Evolutionary conservation across 306 rosid genomes (phyloP).

Genomic region (Dicorynia guianensis): DNA sequence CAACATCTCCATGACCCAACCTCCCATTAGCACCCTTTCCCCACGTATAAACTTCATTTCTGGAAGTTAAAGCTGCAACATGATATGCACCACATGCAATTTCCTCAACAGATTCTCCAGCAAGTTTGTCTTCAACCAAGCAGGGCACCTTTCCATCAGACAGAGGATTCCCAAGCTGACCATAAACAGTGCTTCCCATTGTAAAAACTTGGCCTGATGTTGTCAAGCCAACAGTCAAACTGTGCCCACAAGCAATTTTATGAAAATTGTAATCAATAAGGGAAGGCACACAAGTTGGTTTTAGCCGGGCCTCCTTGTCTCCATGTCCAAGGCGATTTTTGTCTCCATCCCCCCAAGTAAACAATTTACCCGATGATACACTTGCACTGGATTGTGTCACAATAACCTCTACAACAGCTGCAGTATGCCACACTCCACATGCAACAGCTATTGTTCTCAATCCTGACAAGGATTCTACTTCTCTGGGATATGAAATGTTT

Average conservation of each 20-base stretch:
- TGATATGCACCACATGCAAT: constrained; percentile 97
- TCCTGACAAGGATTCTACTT: constrained; percentile 91
- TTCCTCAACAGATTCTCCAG: constrained; percentile 82
- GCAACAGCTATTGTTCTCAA: constrained; percentile 96
- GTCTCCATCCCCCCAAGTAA: constrained; percentile 99
- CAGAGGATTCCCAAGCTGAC: constrained; percentile 94
- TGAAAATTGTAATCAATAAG: constrained; percentile 87
- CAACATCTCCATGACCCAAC: constrained; percentile 96
- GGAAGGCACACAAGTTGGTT: constrained; percentile 89
- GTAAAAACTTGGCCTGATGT: constrained; percentile 87
- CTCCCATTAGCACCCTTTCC: constrained; percentile 99
- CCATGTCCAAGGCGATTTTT: constrained; percentile 98
- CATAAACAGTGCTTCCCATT: constrained; percentile 98
- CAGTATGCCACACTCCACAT: constrained; percentile 99
- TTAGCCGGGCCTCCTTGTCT: constrained; percentile 90
- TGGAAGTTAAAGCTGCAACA: constrained; percentile 77
- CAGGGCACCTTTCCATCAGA: constrained; percentile 89
- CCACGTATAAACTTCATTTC: constrained; percentile 97
- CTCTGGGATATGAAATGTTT: constrained; percentile 79
- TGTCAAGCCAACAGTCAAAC: constrained; percentile 92
- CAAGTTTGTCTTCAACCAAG: constrained; percentile 82
- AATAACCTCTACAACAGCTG: constrained; percentile 97
- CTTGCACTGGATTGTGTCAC: constrained; percentile 89
- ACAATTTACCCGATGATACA: constrained; percentile 82
- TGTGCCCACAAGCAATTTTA: constrained; percentile 97